Evolutionary conservation across 176 grass and related monocot genomes (phyloP), one percentile per base, ranked within the genome.

Genomic region (Cymbopogon citratus): DNA sequence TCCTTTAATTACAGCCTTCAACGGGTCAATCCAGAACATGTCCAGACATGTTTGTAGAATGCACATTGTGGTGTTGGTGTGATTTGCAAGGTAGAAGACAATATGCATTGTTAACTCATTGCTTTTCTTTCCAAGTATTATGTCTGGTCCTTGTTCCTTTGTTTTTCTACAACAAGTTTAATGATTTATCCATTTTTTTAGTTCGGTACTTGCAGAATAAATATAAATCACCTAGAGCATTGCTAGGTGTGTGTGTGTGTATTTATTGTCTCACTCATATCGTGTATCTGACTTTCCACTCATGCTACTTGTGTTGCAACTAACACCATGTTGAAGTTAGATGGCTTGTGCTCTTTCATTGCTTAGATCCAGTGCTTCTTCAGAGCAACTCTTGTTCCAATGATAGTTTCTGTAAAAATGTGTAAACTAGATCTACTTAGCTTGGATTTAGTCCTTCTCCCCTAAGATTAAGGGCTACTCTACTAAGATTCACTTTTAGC

Each of bases 121-220:
- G 8, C 19, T 78, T 78, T 52, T 6, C 45, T 65, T 77, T 39
- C 0, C 18, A 66, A 31, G 0, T 71, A 76, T 19, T 70, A 57
- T 15, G 7, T 74, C 5, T 4, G 1, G 49, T 40, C 13, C 45
- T 33, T 38, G 5, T 80, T 65, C 24, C 26, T 45, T 9, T 72
- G 12, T 81, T 79, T 36, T 73, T 75, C 14, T 81, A 69, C 28
- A 75, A 27, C 57, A 75, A 66, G 61, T 66, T 86, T 75, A 28
- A 45, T 60, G 21, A 33, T 75, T 54, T 21, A 66, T 71, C 56
- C 25, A 25, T 16, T 26, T 34, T n/a, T 16, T 57, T 40, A 74
- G 62, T 65, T 81, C 69, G 62, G 34, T 66, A 51, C 43, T 12
- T 56, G 25, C 24, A 35, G 19, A 60, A 12, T n/a, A 43, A 46